These are phyloP conservation scores for Cryptococcus sp. DNA, from an alignment of 1,284 basidiomycete species.

Conservation along the genomic window DNA sequence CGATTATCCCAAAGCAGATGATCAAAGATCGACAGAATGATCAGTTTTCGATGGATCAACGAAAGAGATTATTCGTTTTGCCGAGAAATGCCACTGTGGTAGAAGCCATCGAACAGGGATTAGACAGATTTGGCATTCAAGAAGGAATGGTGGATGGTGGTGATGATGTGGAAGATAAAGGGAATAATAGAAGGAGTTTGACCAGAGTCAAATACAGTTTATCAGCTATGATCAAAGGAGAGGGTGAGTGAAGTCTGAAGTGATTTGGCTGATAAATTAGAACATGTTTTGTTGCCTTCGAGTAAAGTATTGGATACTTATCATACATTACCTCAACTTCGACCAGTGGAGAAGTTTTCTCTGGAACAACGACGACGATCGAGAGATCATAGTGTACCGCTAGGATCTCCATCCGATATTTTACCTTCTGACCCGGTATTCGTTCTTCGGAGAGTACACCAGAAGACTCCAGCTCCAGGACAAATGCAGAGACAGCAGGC, in stretches of 20 bases:
- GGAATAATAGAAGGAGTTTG: constrained; percentile 70
- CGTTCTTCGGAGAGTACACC: constrained; percentile 72
- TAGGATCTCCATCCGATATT: constrained; percentile 70
- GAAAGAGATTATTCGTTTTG: constrained; percentile 74
- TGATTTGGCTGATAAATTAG: constrained; percentile 47
- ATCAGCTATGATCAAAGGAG: constrained; percentile 54
- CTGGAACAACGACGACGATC: constrained; percentile 76
- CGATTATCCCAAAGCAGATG: constrained; percentile 65
- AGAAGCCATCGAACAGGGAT: constrained; percentile 85
- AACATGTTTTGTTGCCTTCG: constrained; percentile 68
- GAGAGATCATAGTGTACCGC: constrained; percentile 67
- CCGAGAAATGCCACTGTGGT: constrained; percentile 92
- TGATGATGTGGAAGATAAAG: constrained; percentile 91
- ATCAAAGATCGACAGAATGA: constrained; percentile 15
- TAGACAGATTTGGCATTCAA: constrained; percentile 86
- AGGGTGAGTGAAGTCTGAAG: constrained; percentile 53
- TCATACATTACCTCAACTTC: constrained; percentile 66
- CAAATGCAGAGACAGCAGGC: constrained; percentile 51
- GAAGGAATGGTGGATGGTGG: constrained; percentile 97
- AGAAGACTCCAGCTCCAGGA: constrained; percentile 59
- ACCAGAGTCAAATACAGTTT: constrained; percentile 76
- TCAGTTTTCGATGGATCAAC: constrained; percentile 40
- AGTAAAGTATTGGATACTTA: constrained; percentile 81
- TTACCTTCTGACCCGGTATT: constrained; percentile 79
- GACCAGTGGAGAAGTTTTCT: constrained; percentile 58